These are phyloP conservation scores for Penicillium sumatraense DNA, from an alignment of 2,329 filamentous ascomycete species.

Conservation along the genomic window DNA sequence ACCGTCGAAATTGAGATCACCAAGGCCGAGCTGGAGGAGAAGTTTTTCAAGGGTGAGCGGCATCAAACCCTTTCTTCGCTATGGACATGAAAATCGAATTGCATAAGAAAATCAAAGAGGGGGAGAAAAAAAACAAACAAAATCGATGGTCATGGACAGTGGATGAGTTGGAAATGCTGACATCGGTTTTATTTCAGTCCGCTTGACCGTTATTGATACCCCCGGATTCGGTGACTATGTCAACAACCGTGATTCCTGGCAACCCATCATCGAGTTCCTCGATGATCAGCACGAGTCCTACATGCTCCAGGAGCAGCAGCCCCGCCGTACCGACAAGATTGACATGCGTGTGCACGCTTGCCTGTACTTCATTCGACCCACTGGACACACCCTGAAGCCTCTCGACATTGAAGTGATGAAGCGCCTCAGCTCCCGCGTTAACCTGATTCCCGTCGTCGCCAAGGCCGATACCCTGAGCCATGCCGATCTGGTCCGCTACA, in stretches of 20 bases:
- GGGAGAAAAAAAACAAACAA: too few relatives aligned
- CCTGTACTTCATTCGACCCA: constrained; percentile 98
- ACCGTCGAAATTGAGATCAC: constrained; percentile 99
- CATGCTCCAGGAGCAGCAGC: constrained; percentile 99
- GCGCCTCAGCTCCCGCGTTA: constrained; percentile 95
- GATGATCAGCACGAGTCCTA: constrained; percentile 99
- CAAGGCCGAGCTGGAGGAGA: constrained; percentile 99
- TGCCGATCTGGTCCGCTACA: constrained; percentile 88
- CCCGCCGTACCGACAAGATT: constrained; percentile 96
- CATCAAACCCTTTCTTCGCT: neutral
- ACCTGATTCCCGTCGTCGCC: constrained; percentile 96
- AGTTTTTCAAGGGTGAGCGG: constrained; percentile 97
- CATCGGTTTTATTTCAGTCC: constrained; percentile 64
- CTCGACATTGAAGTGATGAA: constrained; percentile 99
- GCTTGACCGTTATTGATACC: constrained; percentile 97
- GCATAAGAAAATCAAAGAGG: too few relatives aligned
- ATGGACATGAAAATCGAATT: neutral
- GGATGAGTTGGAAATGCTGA: constrained; percentile 6
- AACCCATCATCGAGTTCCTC: constrained; percentile 99
- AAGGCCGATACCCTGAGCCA: constrained; percentile 98
- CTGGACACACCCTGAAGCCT: constrained; percentile 97
- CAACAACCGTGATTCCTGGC: constrained; percentile 99
- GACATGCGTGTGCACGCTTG: constrained; percentile 98
- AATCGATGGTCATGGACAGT: neutral
- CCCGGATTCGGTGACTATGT: constrained; percentile 99